Base-by-base conservation (phyloP, 108 stramenopile species). In the Cyclotella sp. region DNA sequence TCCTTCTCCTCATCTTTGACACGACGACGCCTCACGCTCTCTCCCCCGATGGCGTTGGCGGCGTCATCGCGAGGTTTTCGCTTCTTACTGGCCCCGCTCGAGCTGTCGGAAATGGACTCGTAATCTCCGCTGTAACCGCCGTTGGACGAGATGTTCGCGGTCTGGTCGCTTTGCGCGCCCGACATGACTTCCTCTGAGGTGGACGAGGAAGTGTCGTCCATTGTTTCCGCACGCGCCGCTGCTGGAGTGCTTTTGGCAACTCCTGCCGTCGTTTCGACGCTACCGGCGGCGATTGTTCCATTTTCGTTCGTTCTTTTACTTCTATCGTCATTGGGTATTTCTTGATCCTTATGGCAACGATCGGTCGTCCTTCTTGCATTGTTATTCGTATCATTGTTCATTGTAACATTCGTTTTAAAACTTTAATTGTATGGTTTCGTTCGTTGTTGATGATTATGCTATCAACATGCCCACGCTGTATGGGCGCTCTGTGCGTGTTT, bases 81-180 rank as follows among this genome's bases (percentile, higher is more conserved):
- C 11, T 57, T 59, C 47, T 26, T 60, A 14, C 57, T 47, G 41
- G 45, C 58, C 11, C 27, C 44, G 22, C 43, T 58, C 13, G 70
- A 71, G 42, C 42, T 44, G 44, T 71, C 70, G 12, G 57, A 59
- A 22, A 71, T 71, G 8, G 70, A 71, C 24, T 22, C 24, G 42
- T 71, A 59, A 44, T 71, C 70, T 11, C 70, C 70, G 28, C 41
- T 42, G 70, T 71, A 71, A 42, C 70, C 70, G 55, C 41, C 47
- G 9, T 9, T 49, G 47, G 47, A 49, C 18, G 47, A 49, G 18
- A 49, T 49, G 47, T 49, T 49, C 18, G 47, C 47, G 47, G 47
- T 49, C n/a, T 49, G 47, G n/a, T 49, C 47, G 47, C 18, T n/a
- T 49, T 49, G 47, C 18, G 47, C n/a, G 47, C 47, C 47, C 6